A percentile compares a stretch with the other conserved stretches of the same genome.
Conservation (phyloP, 2,329 filamentous ascomycete genomes). For the Cytospora piceae region DNA sequence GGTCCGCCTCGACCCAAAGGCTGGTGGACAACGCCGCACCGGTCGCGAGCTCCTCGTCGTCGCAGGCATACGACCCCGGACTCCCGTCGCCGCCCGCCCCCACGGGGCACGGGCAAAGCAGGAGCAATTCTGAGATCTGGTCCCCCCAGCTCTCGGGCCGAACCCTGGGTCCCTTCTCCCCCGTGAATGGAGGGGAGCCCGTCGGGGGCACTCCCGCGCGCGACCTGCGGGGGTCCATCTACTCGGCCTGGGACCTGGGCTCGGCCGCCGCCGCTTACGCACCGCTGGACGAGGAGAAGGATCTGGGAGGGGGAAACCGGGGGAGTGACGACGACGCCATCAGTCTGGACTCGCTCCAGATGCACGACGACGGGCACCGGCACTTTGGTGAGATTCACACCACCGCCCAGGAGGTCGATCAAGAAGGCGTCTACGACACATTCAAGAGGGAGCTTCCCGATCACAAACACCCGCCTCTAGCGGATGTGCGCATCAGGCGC, state of each 20-base stretch:
- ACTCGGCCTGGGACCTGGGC: slow-evolving; percentile 27
- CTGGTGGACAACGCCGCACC: slow-evolving; percentile 24
- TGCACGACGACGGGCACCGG: slow-evolving; percentile 16
- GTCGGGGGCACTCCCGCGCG: not conserved
- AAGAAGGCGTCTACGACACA: slow-evolving; percentile 15
- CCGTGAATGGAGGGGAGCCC: not conserved
- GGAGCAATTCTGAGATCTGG: not conserved
- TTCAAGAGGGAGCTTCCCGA: slow-evolving; percentile 7
- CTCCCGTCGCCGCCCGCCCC: not conserved
- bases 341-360: slow-evolving; percentile 29
- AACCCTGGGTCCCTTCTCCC: slow-evolving; percentile 5
- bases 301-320: not conserved
- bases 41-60: slow-evolving; percentile 8
- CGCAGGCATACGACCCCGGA: slow-evolving; percentile 15
- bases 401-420: not conserved
- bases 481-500: slow-evolving; percentile 25
- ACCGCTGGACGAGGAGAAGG: not conserved
- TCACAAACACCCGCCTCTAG: not conserved
- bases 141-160: slow-evolving; percentile 8
- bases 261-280: slow-evolving; percentile 14
- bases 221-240: slow-evolving; percentile 23
- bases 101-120: not conserved
- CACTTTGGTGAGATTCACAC: not conserved
- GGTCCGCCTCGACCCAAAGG: slow-evolving; percentile 17
- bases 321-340: slow-evolving; percentile 16